These are phyloP conservation scores for Auxenochlorella pyrenoidosa DNA, from an alignment of 139 green algal species.

Conservation along the genomic window DNA sequence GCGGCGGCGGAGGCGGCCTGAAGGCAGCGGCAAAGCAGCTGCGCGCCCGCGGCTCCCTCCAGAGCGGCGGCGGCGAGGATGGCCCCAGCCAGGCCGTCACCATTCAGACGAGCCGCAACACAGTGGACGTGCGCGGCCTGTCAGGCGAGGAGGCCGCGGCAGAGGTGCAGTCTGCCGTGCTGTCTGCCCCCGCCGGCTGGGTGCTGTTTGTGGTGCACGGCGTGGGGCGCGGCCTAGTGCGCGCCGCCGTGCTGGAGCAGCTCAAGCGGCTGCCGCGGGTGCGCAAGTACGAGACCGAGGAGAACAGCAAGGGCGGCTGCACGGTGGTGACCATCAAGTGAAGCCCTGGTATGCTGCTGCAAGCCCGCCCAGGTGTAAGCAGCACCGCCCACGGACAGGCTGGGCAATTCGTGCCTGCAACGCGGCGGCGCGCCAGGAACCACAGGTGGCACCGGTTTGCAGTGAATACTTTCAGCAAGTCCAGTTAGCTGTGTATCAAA, in stretches of 20 bases:
- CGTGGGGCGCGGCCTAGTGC: constrained; percentile 54
- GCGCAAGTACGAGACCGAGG: constrained; percentile 26
- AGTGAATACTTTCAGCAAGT: too few species aligned
- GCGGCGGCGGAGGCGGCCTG: not conserved
- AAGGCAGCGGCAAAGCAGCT: constrained; percentile 8
- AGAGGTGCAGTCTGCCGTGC: constrained; percentile 33
- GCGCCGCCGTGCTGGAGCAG: constrained; percentile 37
- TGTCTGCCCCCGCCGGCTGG: not conserved
- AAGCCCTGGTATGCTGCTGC: not conserved
- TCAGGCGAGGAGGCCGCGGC: constrained; percentile 27
- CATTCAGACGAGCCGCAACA: constrained; percentile 57
- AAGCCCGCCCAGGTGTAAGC: too few species aligned
- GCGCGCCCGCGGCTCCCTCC: not conserved
- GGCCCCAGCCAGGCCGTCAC: not conserved
- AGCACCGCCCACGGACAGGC: too few species aligned
- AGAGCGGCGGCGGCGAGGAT: not conserved
- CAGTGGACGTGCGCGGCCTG: constrained; percentile 59
- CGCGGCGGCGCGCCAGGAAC: too few species aligned
- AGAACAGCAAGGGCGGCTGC: constrained; percentile 51
- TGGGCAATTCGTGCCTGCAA: too few species aligned
- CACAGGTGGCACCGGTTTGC: too few species aligned
- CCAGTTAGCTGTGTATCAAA: too few species aligned
- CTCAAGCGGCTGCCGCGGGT: constrained; percentile 31
- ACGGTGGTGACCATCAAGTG: constrained; percentile 38
- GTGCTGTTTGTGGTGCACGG: constrained; percentile 67